Evolutionary conservation across 164 flowering plant species (phyloP), one percentile per base, ranked within the genome.

Genomic region (Nelumbo lutea): DNA sequence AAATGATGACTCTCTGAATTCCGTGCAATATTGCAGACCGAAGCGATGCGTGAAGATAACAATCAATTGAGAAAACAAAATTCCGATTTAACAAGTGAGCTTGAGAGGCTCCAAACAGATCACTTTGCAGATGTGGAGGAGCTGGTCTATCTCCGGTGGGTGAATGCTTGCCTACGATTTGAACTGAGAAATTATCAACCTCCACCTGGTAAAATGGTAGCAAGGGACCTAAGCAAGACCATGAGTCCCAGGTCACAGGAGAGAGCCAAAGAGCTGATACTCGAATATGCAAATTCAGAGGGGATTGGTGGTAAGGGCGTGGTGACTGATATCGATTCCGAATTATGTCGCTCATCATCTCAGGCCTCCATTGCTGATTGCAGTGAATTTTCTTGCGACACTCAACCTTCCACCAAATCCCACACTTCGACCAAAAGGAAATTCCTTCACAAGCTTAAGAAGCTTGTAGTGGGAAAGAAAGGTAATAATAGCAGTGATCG

Each of bases 91-190:
- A 48, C 62, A 4, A 82, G 85, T 74, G 86, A 87, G 77, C 64
- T 88, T 6, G 98, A 96, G 79, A 81, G 71, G 47, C 86, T 93
- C 41, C 83, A 80, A 72, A 79, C 78, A 15, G 89, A 88, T 68
- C 80, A 88, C 41, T 87, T 87, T 77, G 66, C 82, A 42, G 97
- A 90, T 73, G 79, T 73, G 72, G 98, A 96, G 69, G 97, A 93
- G 72, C 78, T 93, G 40, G 98, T 96, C 47, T 93, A 96, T 78
- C 90, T 93, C 46, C 80, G 88, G 42, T 96, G 99, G 98, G 67
- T 96, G 41, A 96, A 96, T 67, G 99, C 99, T 58, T 96, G 98
- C 72, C 77, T 96, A 53, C 77, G 99, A 10, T 86, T 85, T 66
- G 97, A 96, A 68, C 82, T 96, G 57, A 77, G 93, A 67, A 85